Conservation (phyloP, 2,329 filamentous ascomycete species). For the Nemania serpens region DNA sequence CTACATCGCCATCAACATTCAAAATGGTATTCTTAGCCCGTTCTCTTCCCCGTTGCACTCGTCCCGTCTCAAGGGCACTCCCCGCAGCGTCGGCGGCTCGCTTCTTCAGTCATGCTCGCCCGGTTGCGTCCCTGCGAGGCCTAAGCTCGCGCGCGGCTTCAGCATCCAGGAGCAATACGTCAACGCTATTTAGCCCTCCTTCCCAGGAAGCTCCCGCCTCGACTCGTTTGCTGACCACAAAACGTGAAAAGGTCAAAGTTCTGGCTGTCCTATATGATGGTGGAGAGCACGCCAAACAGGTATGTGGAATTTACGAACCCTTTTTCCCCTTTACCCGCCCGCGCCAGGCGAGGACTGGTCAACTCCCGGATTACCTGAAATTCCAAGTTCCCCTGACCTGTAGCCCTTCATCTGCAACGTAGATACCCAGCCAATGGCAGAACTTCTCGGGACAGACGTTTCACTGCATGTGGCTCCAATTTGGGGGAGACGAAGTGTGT, state of each 20-base stretch:
- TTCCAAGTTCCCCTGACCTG: conserved; percentile 1
- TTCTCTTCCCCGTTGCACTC: conserved; percentile 52
- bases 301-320: conserved; percentile 47
- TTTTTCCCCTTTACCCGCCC: conserved; percentile 2
- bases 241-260: conserved; percentile 81
- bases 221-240: conserved; percentile 61
- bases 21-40: conserved; percentile 63
- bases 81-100: conserved; percentile 36
- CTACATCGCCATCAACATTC: conserved; percentile 25
- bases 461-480: conserved; percentile 23
- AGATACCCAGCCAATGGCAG: conserved; percentile 21
- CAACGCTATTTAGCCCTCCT: conserved; percentile 44
- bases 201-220: conserved; percentile 57
- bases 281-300: conserved; percentile 83
- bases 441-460: conserved; percentile 5
- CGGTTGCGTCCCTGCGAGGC: conserved; percentile 33
- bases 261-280: conserved; percentile 94
- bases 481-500: conserved; percentile 19
- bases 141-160: conserved; percentile 35
- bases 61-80: conserved; percentile 36
- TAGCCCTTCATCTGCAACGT: conserved; percentile 12
- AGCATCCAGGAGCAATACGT: conserved; percentile 29
- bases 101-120: conserved; percentile 34
- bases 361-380: conserved; percentile 2
- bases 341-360: neutral